Conservation (phyloP, 2,329 filamentous ascomycete species). For the Graphiopsis chlorocephala region DNA sequence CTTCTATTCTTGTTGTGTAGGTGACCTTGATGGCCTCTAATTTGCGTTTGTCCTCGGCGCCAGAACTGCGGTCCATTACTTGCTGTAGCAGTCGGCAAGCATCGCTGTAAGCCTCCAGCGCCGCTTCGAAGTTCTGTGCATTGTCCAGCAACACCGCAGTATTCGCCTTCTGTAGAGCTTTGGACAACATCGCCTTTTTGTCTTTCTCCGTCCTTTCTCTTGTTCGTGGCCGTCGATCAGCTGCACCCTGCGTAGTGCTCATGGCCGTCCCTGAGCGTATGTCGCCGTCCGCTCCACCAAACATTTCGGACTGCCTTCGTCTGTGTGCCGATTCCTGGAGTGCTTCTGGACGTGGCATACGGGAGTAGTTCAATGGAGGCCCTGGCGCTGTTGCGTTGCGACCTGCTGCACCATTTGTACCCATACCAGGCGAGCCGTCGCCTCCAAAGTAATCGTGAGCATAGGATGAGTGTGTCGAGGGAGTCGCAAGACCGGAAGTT, state of each 20-base stretch:
- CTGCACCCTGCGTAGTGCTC: not conserved
- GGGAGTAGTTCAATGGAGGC: conserved; percentile 18
- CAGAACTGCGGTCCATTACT: conserved; percentile 80
- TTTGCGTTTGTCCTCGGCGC: conserved; percentile 83
- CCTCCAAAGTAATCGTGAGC: conserved; percentile 32
- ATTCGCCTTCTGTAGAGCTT: conserved; percentile 90
- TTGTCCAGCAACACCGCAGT: conserved; percentile 94
- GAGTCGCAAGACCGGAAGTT: conserved; percentile 31
- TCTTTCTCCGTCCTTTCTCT: conserved; percentile 47
- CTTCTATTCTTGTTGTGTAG: conserved; percentile 85
- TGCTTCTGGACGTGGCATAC: conserved; percentile 16
- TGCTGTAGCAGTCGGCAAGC: conserved; percentile 85
- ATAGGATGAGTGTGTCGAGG: conserved; percentile 30
- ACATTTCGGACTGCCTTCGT: conserved; percentile 12
- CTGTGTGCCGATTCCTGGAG: conserved; percentile 14
- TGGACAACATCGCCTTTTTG: conserved; percentile 94
- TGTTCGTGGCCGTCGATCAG: conserved; percentile 19
- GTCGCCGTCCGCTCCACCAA: not conserved
- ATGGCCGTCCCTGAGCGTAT: not conserved
- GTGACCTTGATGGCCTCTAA: conserved; percentile 89
- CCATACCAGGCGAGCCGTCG: conserved; percentile 27
- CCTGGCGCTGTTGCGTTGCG: conserved; percentile 27
- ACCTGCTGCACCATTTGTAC: conserved; percentile 23
- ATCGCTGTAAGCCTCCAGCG: conserved; percentile 84
- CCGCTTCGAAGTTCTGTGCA: conserved; percentile 89